Evolutionary conservation across 805 yeast genomes (phyloP).

Genomic region (Saturnispora mendoncae): DNA sequence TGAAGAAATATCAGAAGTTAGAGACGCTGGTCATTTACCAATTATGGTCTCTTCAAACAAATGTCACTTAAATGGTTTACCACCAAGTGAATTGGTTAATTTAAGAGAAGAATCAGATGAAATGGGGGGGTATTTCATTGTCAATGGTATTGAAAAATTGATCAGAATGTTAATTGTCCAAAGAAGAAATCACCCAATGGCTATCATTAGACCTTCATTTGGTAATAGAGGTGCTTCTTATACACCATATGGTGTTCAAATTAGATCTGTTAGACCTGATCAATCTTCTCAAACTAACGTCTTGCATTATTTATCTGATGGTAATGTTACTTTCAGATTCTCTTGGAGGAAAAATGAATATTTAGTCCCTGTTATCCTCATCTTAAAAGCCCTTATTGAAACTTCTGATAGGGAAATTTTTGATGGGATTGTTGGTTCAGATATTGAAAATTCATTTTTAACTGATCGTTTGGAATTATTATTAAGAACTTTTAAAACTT

Average conservation of each 20-base stretch:
- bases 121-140: constrained; percentile 91
- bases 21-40: constrained; percentile 90
- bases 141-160: constrained; percentile 93
- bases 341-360: constrained; percentile 97
- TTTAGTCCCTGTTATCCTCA: constrained; percentile 86
- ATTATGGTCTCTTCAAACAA: constrained; percentile 85
- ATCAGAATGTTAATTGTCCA: constrained; percentile 97
- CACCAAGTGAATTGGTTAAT: constrained; percentile 73
- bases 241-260: constrained; percentile 85
- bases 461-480: constrained; percentile 96
- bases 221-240: constrained; percentile 89
- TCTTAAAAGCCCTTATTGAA: constrained; percentile 81
- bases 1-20: constrained; percentile 65
- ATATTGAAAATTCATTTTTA: constrained; percentile 77
- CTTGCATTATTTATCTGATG: constrained; percentile 90
- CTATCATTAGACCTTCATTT: constrained; percentile 89
- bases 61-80: constrained; percentile 78
- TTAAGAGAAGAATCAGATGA: constrained; percentile 90
- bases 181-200: constrained; percentile 97
- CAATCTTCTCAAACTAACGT: constrained; percentile 97
- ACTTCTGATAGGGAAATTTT: constrained; percentile 92
- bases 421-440: constrained; percentile 92
- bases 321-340: constrained; percentile 92
- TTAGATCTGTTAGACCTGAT: constrained; percentile 90
- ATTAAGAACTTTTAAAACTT: constrained; percentile 78